phyloP scores from a whole-genome alignment of 2,329 filamentous ascomycete genomes.

The Calonectria ilicicola region DNA sequence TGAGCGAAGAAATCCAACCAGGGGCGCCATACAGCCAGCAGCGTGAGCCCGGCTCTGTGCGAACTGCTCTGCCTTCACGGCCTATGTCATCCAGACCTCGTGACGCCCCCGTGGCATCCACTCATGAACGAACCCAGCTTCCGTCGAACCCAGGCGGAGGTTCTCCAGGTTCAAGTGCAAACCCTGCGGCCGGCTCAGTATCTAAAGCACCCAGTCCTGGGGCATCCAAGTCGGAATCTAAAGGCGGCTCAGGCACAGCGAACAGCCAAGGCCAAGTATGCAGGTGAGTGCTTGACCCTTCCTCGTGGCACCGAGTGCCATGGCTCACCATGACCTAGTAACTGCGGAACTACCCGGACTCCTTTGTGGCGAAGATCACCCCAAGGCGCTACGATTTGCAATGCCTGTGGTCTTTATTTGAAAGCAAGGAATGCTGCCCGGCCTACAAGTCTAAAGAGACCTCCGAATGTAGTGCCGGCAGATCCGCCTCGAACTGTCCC shows the following conservation, averaged over 20 bases:
- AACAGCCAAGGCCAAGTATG: constrained; percentile 71
- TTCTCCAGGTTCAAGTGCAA: constrained; percentile 44
- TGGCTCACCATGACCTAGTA: constrained; percentile 66
- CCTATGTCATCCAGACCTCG: constrained; percentile 49
- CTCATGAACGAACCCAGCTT: constrained; percentile 38
- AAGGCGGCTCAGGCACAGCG: constrained; percentile 34
- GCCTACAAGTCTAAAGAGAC: constrained; percentile 89
- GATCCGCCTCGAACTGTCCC: constrained; percentile 57
- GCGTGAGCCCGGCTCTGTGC: constrained; percentile 45
- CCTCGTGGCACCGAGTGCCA: neutral
- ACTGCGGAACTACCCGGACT: constrained; percentile 93
- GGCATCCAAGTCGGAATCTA: constrained; percentile 36
- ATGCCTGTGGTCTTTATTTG: constrained; percentile 94
- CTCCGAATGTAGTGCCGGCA: constrained; percentile 63
- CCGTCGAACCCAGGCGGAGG: constrained; percentile 39
- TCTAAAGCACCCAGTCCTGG: constrained; percentile 46
- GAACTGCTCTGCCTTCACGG: constrained; percentile 53
- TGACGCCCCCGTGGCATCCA: constrained; percentile 32
- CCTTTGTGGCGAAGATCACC: constrained; percentile 95
- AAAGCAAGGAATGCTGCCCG: constrained; percentile 93
- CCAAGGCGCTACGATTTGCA: constrained; percentile 94
- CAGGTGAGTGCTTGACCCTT: constrained; percentile 66
- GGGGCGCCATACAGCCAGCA: constrained; percentile 43
- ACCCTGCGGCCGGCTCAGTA: constrained; percentile 38
- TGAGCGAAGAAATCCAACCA: constrained; percentile 47